phyloP scores from a whole-genome alignment of 768 basidiomycete genomes.

The Chlorophyllum brunneum region DNA sequence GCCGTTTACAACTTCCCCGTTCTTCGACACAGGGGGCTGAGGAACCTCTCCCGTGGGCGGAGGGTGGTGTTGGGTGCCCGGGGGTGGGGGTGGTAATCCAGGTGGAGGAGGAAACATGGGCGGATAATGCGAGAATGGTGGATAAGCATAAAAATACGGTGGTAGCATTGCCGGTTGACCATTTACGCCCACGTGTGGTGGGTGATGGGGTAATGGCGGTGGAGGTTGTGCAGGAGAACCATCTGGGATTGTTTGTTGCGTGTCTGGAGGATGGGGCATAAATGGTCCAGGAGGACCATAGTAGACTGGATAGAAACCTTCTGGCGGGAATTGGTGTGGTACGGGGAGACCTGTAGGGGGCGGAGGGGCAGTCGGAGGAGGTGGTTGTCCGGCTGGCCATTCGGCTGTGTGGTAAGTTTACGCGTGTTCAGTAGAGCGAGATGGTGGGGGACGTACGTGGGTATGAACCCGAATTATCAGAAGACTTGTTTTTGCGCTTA shows the following conservation, averaged over 20 bases:
- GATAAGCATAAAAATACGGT: slow-evolving; percentile 38
- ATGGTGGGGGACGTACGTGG: slow-evolving; percentile 15
- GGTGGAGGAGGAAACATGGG: slow-evolving; percentile 30
- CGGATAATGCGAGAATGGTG: slow-evolving; percentile 33
- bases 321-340: slow-evolving; percentile 21
- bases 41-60: background rate
- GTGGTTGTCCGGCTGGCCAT: slow-evolving; percentile 24
- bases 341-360: slow-evolving; percentile 4
- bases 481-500: slow-evolving; percentile 52
- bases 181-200: slow-evolving; percentile 21
- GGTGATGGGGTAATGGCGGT: slow-evolving; percentile 4
- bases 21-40: slow-evolving; percentile 19
- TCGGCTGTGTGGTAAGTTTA: slow-evolving; percentile 20
- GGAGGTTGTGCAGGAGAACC: slow-evolving; percentile 7
- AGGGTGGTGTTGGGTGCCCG: slow-evolving; percentile 15
- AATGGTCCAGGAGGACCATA: slow-evolving; percentile 34
- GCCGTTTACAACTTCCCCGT: slow-evolving; percentile 14
- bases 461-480: slow-evolving; percentile 15
- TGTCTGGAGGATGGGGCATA: slow-evolving; percentile 28
- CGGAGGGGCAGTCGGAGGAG: slow-evolving; percentile 21
- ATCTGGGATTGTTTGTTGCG: slow-evolving; percentile 24
- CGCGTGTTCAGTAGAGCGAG: background rate
- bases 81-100: slow-evolving; percentile 16
- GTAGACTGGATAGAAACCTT: slow-evolving; percentile 39
- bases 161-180: slow-evolving; percentile 35